Conservation (phyloP, 2,329 filamentous ascomycete species). For the Fusarium odoratissimum region DNA sequence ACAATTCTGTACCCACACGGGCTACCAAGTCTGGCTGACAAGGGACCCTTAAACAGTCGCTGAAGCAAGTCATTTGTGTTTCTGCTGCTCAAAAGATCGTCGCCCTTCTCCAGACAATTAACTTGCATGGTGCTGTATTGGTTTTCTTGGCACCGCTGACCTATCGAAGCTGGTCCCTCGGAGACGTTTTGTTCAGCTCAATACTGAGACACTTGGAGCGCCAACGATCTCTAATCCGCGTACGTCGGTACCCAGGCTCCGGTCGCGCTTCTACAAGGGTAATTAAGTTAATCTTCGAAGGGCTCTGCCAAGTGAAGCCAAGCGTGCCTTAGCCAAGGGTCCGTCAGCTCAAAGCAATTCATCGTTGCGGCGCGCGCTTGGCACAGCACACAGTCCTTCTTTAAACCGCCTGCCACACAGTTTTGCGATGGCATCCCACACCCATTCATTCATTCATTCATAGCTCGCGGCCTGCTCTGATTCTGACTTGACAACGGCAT, state of each 20-base stretch:
- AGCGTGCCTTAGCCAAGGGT: slow-evolving; percentile 28
- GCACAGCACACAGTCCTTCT: slow-evolving; percentile 32
- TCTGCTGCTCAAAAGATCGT: not conserved
- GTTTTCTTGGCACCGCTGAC: not conserved
- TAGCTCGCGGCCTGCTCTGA: slow-evolving; percentile 33
- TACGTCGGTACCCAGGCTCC: slow-evolving; percentile 25
- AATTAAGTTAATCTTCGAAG: slow-evolving; percentile 14
- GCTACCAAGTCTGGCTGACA: slow-evolving; percentile 6
- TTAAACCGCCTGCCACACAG: slow-evolving; percentile 30
- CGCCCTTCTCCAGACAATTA: not conserved
- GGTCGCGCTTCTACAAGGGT: slow-evolving; percentile 33
- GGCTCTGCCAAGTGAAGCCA: slow-evolving; percentile 36
- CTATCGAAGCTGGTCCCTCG: not conserved
- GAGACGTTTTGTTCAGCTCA: not conserved
- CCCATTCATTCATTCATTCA: slow-evolving; percentile 10
- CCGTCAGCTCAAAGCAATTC: slow-evolving; percentile 29
- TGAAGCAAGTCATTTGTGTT: slow-evolving; percentile 1
- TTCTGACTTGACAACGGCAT: slow-evolving; percentile 30
- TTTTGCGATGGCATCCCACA: slow-evolving; percentile 43
- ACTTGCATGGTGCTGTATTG: not conserved
- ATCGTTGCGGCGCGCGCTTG: slow-evolving; percentile 35
- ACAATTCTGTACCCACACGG: slow-evolving; percentile 9
- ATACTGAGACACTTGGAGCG: not conserved
- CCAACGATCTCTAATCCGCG: slow-evolving; percentile 6
- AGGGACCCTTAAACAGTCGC: slow-evolving; percentile 6